Conservation (phyloP, 2,329 filamentous ascomycete genomes). For the Fusarium pseudograminearum region DNA sequence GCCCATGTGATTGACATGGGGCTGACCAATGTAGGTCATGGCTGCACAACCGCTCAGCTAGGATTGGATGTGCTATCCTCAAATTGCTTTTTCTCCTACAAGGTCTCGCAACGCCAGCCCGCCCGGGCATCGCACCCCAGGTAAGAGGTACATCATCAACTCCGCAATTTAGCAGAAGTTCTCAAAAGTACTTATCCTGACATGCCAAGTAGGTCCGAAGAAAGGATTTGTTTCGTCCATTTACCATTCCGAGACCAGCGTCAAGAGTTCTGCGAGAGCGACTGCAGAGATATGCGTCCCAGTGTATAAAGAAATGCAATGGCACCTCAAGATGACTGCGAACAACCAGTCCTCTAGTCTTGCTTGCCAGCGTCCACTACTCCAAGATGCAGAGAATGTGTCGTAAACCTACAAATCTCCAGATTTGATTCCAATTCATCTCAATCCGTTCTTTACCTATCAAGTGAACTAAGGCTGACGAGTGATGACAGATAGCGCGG, state of each 20-base stretch:
- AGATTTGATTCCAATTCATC: constrained; percentile 2
- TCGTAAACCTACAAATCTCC: constrained; percentile 26
- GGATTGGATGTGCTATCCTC: constrained; percentile 41
- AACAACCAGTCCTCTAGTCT: constrained; percentile 19
- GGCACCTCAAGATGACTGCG: constrained; percentile 19
- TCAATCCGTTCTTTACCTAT: constrained; percentile 19
- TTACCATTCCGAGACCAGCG: constrained; percentile 17
- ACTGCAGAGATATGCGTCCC: constrained; percentile 17
- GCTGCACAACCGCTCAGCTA: constrained; percentile 41
- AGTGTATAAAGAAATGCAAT: constrained; percentile 25
- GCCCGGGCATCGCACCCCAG: constrained; percentile 26
- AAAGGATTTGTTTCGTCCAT: constrained; percentile 17
- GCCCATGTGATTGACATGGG: constrained; percentile 48
- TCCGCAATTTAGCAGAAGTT: constrained; percentile 28
- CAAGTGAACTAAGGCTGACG: constrained; percentile 35
- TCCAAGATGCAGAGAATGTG: constrained; percentile 16
- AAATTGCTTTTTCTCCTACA: constrained; percentile 40
- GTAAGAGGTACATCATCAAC: constrained; percentile 40
- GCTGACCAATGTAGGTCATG: constrained; percentile 41
- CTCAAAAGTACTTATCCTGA: constrained; percentile 33
- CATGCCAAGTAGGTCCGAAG: constrained; percentile 22
- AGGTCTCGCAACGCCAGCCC: constrained; percentile 36
- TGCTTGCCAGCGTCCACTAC: constrained; percentile 1
- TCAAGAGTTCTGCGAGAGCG: constrained; percentile 12
- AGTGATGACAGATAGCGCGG: constrained; percentile 24